A percentile compares a stretch with the other conserved stretches of the same genome.
Evolutionary conservation across 2,329 filamentous ascomycete genomes (phyloP).

Genomic region (Sporothrix sp.): DNA sequence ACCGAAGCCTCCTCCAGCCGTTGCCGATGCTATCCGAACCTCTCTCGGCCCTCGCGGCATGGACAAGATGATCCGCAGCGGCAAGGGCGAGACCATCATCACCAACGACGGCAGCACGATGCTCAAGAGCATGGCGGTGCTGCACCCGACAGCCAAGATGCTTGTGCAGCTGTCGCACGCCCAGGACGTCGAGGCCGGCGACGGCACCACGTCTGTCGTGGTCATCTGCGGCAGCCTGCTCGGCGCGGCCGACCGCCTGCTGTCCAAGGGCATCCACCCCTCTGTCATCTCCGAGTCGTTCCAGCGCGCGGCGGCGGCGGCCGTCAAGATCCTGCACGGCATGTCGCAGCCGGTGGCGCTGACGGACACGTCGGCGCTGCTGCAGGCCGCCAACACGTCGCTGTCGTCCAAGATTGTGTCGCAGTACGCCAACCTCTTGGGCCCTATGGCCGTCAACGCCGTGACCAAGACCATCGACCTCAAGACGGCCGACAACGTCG

Average conservation of each 20-base stretch:
- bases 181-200: conserved; percentile 96
- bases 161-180: conserved; percentile 93
- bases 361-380: conserved; percentile 75
- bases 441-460: conserved; percentile 96
- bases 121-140: conserved; percentile 97
- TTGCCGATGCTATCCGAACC: conserved; percentile 94
- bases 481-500: conserved; percentile 92
- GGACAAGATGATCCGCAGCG: conserved; percentile 99
- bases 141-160: conserved; percentile 99
- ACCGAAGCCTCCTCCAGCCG: conserved; percentile 46
- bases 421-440: conserved; percentile 87
- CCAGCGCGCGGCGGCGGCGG: conserved; percentile 82
- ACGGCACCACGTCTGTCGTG: conserved; percentile 95
- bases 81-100: conserved; percentile 95
- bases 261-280: conserved; percentile 91
- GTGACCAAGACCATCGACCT: conserved; percentile 93
- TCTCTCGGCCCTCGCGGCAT: conserved; percentile 93
- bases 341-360: conserved; percentile 94
- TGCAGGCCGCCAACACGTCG: conserved; percentile 94
- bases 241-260: conserved; percentile 81
- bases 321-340: conserved; percentile 81
- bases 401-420: conserved; percentile 98
- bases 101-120: conserved; percentile 99
- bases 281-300: conserved; percentile 97
- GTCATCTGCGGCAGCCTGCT: conserved; percentile 94